Conservation (phyloP, 495 filamentous ascomycete genomes). For the Penicillium silybi region DNA sequence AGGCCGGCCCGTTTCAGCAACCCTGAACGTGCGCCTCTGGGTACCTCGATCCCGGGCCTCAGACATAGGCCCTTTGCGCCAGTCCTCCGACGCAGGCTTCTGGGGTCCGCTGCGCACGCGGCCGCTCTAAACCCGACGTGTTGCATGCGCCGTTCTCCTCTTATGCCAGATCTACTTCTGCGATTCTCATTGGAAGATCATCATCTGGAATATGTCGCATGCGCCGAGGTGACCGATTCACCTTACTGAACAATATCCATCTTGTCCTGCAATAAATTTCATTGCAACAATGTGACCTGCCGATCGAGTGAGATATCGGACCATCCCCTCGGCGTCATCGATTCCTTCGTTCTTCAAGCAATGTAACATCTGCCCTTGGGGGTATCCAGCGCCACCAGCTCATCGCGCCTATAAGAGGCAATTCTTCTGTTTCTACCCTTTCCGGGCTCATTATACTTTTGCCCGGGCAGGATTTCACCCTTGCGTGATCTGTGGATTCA, state of each 20-base stretch:
- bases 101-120: background rate
- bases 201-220: conserved; percentile 13
- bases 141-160: conserved; percentile 11
- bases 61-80: background rate
- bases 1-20: conserved; percentile 20
- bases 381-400: conserved; percentile 17
- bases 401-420: conserved; percentile 18
- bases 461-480: conserved; percentile 17
- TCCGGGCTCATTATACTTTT: conserved; percentile 19
- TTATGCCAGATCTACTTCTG: conserved; percentile 16
- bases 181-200: conserved; percentile 9
- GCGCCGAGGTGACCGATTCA: conserved; percentile 14
- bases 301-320: conserved; percentile 5
- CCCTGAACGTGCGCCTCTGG: conserved; percentile 8
- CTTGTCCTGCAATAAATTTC: conserved; percentile 5
- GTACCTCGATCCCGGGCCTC: conserved; percentile 2
- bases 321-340: background rate
- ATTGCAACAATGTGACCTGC: conserved; percentile 9
- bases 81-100: conserved; percentile 3
- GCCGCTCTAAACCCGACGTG: conserved; percentile 8
- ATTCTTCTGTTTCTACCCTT: conserved; percentile 5
- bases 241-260: conserved; percentile 4
- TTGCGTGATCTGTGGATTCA: conserved; percentile 10
- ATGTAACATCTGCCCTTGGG: conserved; percentile 15
- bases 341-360: background rate